A percentile compares a stretch with the other conserved stretches of the same genome.
phyloP scores from a whole-genome alignment of 768 basidiomycete species.

The Lactifluus volemus region DNA sequence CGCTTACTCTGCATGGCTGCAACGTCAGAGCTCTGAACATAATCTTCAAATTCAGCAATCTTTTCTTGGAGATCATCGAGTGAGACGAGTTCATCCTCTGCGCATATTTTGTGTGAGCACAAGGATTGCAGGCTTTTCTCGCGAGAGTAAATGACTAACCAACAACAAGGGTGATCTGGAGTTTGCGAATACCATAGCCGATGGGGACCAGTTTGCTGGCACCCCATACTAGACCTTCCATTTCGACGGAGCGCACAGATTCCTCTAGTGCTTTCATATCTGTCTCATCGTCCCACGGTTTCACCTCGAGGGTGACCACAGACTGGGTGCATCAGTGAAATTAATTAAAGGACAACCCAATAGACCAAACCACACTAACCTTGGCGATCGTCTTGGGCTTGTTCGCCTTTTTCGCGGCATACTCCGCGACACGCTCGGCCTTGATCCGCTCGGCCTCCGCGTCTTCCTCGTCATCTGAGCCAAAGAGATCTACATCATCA shows the following conservation, averaged over 20 bases:
- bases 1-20: slow-evolving; percentile 86
- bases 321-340: slow-evolving; percentile 46
- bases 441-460: slow-evolving; percentile 48
- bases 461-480: slow-evolving; percentile 46
- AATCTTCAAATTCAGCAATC: slow-evolving; percentile 77
- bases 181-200: slow-evolving; percentile 91
- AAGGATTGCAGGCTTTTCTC: slow-evolving; percentile 27
- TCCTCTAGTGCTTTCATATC: slow-evolving; percentile 86
- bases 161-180: slow-evolving; percentile 59
- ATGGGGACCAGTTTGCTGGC: slow-evolving; percentile 86
- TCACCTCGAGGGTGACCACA: slow-evolving; percentile 95
- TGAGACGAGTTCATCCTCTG: slow-evolving; percentile 94
- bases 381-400: slow-evolving; percentile 88
- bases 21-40: slow-evolving; percentile 85
- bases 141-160: slow-evolving; percentile 24
- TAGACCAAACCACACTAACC: slow-evolving; percentile 33
- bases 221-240: slow-evolving; percentile 95
- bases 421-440: slow-evolving; percentile 89
- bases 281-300: slow-evolving; percentile 99
- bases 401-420: slow-evolving; percentile 86
- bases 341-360: slow-evolving; percentile 1
- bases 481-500: slow-evolving; percentile 66
- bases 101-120: slow-evolving; percentile 29
- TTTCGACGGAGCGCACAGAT: slow-evolving; percentile 75
- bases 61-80: slow-evolving; percentile 90